These are phyloP conservation scores for Jatropha podagrica DNA, from an alignment of 441 rosid species.

Conservation along the genomic window DNA sequence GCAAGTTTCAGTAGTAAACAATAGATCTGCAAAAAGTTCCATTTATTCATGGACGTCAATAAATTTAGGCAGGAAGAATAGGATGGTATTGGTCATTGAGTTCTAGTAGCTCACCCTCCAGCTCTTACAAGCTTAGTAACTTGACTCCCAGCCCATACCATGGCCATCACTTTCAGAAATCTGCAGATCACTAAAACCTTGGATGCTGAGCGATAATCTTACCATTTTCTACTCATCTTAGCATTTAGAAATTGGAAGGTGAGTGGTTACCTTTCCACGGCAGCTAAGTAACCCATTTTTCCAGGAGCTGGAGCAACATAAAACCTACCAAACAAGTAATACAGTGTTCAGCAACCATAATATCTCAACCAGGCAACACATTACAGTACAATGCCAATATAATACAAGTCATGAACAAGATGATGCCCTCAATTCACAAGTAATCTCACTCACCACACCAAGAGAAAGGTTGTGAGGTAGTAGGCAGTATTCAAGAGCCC, in stretches of 20 bases:
- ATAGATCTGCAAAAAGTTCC: background rate
- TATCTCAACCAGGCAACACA: background rate
- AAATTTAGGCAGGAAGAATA: background rate
- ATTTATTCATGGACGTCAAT: background rate
- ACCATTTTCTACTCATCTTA: slow-evolving; percentile 5
- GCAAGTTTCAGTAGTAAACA: background rate
- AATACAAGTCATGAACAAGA: background rate
- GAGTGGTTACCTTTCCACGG: slow-evolving; percentile 64
- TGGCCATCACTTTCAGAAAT: slow-evolving; percentile 88
- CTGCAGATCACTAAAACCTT: slow-evolving; percentile 40
- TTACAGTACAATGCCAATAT: background rate
- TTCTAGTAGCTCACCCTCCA: slow-evolving; percentile 68
- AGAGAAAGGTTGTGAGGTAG: slow-evolving; percentile 67
- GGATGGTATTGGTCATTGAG: slow-evolving; percentile 12
- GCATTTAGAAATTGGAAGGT: slow-evolving; percentile 1
- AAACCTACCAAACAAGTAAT: slow-evolving; percentile 51
- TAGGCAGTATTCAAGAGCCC: slow-evolving; percentile 82
- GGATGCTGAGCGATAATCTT: background rate
- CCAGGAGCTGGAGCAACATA: slow-evolving; percentile 87
- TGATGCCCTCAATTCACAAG: background rate
- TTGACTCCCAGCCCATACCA: slow-evolving; percentile 99
- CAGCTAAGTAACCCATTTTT: slow-evolving; percentile 76
- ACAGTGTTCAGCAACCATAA: background rate
- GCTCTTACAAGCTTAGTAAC: slow-evolving; percentile 86
- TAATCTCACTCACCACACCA: slow-evolving; percentile 70